A percentile compares a stretch with the other conserved stretches of the same genome.
These are phyloP conservation scores for Parmelia sp. DNA, from an alignment of 495 filamentous ascomycete species.

Conservation along the genomic window DNA sequence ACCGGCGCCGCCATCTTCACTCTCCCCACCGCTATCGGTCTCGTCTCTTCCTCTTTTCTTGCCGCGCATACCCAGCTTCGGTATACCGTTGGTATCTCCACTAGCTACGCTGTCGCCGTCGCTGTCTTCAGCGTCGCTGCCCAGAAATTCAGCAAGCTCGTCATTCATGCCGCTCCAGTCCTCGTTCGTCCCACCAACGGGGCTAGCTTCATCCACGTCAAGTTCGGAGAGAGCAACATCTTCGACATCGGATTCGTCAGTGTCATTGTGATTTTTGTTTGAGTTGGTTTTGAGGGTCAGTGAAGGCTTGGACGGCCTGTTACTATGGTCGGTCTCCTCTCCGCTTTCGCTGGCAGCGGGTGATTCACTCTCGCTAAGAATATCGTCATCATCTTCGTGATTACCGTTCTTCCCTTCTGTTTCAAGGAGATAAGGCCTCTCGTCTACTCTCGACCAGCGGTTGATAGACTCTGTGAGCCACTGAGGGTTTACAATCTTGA, in stretches of 20 bases:
- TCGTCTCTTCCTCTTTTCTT: constrained; percentile 42
- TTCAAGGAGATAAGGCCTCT: constrained; percentile 63
- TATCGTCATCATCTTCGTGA: constrained; percentile 37
- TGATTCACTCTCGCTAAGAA: constrained; percentile 28
- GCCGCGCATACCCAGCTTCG: constrained; percentile 23
- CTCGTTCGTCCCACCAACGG: constrained; percentile 49
- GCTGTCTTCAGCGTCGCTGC: constrained; percentile 43
- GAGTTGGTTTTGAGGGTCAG: constrained; percentile 43
- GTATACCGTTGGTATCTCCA: constrained; percentile 26
- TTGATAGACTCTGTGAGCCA: constrained; percentile 81
- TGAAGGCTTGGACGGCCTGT: constrained; percentile 30
- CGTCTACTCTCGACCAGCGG: constrained; percentile 68
- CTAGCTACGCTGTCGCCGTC: constrained; percentile 32
- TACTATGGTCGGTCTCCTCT: constrained; percentile 41
- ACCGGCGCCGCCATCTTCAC: constrained; percentile 31
- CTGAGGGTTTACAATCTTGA: constrained; percentile 83
- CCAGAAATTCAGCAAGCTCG: constrained; percentile 72
- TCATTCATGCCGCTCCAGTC: constrained; percentile 61
- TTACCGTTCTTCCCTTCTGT: constrained; percentile 44
- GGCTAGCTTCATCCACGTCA: constrained; percentile 46
- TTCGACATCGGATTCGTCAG: constrained; percentile 21
- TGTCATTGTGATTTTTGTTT: constrained; percentile 20
- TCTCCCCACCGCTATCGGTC: constrained; percentile 33
- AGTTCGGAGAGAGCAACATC: constrained; percentile 27
- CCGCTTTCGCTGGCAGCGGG: constrained; percentile 36